phyloP scores from a whole-genome alignment of 768 basidiomycete species.

The Albatrellus ellisii region DNA sequence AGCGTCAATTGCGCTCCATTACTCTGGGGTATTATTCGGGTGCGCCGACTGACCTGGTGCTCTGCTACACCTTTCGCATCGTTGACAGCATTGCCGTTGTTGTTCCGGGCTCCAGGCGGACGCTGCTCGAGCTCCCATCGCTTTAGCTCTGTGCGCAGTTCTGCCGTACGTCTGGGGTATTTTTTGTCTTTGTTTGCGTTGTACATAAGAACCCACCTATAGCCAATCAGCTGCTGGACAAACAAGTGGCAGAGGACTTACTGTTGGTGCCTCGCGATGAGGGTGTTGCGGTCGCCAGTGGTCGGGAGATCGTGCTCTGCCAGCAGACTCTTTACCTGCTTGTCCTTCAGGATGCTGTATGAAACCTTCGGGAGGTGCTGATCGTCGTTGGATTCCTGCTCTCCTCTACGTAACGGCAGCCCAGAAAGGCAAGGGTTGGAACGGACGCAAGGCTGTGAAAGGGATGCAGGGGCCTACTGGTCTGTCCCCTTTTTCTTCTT shows the following conservation, averaged over 20 bases:
- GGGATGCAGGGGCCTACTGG: slow-evolving; percentile 3
- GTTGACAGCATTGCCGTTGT: not conserved
- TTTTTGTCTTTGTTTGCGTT: slow-evolving; percentile 18
- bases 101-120: not conserved
- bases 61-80: slow-evolving; percentile 5
- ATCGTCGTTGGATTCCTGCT: not conserved
- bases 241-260: slow-evolving; percentile 1
- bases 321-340: slow-evolving; percentile 15
- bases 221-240: not conserved
- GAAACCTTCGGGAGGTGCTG: slow-evolving; percentile 15
- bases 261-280: slow-evolving; percentile 16
- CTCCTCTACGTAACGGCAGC: not conserved
- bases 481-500: slow-evolving; percentile 7
- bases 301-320: slow-evolving; percentile 12
- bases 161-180: slow-evolving; percentile 6
- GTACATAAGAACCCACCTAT: slow-evolving; percentile 16
- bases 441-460: too few species aligned
- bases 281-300: slow-evolving; percentile 13
- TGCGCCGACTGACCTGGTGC: slow-evolving; percentile 5
- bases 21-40: too few species aligned
- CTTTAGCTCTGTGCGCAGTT: slow-evolving; percentile 13
- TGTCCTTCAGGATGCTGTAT: slow-evolving; percentile 16
- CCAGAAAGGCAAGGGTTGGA: too few species aligned
- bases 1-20: too few species aligned
- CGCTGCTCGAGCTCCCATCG: slow-evolving; percentile 15